These are phyloP conservation scores for Astragalus membranaceus DNA, from an alignment of 306 rosid species.

Conservation along the genomic window DNA sequence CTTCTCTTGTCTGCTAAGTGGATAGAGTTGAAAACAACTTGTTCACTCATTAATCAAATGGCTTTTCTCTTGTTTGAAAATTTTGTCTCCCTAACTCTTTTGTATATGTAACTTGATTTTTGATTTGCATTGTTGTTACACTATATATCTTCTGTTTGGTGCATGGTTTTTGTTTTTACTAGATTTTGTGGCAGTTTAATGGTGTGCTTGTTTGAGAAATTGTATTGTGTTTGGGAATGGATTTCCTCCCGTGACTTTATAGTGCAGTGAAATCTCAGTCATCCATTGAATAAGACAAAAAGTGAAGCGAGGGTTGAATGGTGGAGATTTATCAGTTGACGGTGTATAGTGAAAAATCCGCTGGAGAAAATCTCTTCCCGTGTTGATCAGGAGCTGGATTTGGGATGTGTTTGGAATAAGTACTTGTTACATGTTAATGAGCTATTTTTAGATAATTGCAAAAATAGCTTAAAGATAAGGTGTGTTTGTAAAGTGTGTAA, in stretches of 20 bases:
- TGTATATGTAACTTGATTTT: slow-evolving; percentile 21
- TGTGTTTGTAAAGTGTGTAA: neutral
- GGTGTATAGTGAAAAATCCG: too few relatives aligned
- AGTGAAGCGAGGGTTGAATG: too few relatives aligned
- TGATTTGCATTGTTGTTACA: slow-evolving; percentile 3
- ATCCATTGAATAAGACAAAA: too few relatives aligned
- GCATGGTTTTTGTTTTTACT: slow-evolving; percentile 14
- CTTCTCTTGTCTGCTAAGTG: slow-evolving; percentile 70
- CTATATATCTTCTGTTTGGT: slow-evolving; percentile 11
- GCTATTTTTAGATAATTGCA: too few relatives aligned
- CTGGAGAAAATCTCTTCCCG: too few relatives aligned
- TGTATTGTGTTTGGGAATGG: neutral
- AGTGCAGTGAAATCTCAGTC: too few relatives aligned
- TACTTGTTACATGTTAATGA: too few relatives aligned
- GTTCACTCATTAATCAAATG: neutral
- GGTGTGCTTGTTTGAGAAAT: slow-evolving; percentile 26
- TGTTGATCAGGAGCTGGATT: too few relatives aligned
- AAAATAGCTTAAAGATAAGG: too few relatives aligned
- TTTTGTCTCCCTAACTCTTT: slow-evolving; percentile 23
- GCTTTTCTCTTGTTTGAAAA: slow-evolving; percentile 17
- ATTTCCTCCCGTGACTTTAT: too few relatives aligned
- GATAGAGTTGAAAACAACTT: neutral
- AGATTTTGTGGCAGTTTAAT: neutral
- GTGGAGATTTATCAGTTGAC: too few relatives aligned
- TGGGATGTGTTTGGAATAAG: too few relatives aligned